Evolutionary conservation across 1,139 yeast species (phyloP), one percentile per base, ranked within the genome.

Genomic region (Pichia sp.): DNA sequence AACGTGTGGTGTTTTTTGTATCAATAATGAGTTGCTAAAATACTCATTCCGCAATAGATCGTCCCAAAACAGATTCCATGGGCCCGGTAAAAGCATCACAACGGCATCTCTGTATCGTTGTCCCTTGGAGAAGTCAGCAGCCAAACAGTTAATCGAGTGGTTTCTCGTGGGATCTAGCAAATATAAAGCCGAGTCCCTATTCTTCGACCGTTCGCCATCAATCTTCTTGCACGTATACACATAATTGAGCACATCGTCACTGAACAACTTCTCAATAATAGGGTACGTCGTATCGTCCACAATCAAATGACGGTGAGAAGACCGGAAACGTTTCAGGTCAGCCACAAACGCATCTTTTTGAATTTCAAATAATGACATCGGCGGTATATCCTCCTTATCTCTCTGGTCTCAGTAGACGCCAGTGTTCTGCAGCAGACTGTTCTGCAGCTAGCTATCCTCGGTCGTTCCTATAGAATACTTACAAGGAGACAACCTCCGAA

Each of bases 91-190:
- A 83, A 78, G 60, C 82, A 77, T 15, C 83, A 56, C 70, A 66
- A 82, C 81, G 0, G 85, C 83, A 38, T 75, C 77, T 32, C 77
- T 77, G 66, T 85, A 85, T 50, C 87, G 73, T 15, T 77, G 70
- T 0, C 87, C 85, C 8, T 69, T 71, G 1, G 77, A 70, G 61
- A 78, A 84, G 65, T 86, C 92, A 0, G 85, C 78, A 46, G 77
- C 68, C 30, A 86, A 70, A 66, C 90, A 84, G 55, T 80, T 81
- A 50, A 83, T 70, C 11, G 81, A 75, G 65, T 75, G 82, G 40
- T 67, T 65, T 2, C 78, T 68, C 3, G 61, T 53, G 1, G 90
- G 87, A 50, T 80, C 80, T 23, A 84, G 63, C 29, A 85, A 67
- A 64, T 85, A 85, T 1, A 85, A 68, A 2, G 84, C 90, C 47